Evolutionary conservation across 192 early-diverging fungal species (phyloP), one percentile per base, ranked within the genome.

Genomic region (Gaertneriomyces semiglobifer): DNA sequence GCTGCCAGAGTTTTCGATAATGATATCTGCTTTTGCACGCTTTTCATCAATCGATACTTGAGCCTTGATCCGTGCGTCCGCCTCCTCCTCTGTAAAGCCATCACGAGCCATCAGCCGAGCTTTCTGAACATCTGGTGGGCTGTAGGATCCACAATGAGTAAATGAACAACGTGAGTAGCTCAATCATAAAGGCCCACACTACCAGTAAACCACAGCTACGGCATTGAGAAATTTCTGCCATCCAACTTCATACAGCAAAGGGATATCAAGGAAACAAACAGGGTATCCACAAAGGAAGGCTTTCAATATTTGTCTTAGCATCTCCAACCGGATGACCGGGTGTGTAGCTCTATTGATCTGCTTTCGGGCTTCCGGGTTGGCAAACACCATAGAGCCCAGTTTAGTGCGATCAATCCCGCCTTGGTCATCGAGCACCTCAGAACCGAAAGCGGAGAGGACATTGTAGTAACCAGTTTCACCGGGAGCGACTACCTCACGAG

Each of bases 11-110:
- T 99, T 99, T 65, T 94, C 88, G 46, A 99, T 81, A 14, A 99
- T 89, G 56, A 86, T 79, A 39, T 92, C 81, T 0, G 95, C 96
- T 52, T 79, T 86, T 33, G 74, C 70, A 6, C 84, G 77, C 64
- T 98, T 98, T 60, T 91, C 84, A 1, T 78, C 82, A 44, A 96
- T 79, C 1, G 88, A 79, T 85, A 92, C 89, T 76, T 99, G 96
- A 3, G 93, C 79, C 51, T 82, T 74, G 10, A 96, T 90, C 1
- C 92, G 82, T 7, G 84, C 76, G 20, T 77, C 62, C 0, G 94
- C 90, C 41, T 81, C 79, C 8, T 81, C 82, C 63, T 82, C 82
- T 9, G 79, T 76, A 8, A 95, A 63, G 14, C 70, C 76, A 63
- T 96, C 90, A 52, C 96, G 83, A 7, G 65, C 62, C 54, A 88